phyloP scores from a whole-genome alignment of 192 early-diverging fungal species.

The Coemansia sp. region DNA sequence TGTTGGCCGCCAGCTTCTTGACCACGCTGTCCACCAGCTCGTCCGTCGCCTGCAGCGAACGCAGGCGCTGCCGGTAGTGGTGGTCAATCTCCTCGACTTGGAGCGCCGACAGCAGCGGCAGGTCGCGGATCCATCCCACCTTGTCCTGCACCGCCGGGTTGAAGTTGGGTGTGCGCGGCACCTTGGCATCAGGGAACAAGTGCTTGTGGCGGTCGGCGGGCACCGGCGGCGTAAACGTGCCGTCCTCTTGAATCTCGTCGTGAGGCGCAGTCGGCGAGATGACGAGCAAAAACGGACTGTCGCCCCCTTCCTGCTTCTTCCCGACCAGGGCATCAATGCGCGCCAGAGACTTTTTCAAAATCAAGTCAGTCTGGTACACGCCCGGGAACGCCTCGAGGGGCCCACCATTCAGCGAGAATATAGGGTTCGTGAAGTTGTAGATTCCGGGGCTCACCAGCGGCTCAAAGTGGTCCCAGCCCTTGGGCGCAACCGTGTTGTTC shows the following conservation, averaged over 20 bases:
- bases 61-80: constrained; percentile 59
- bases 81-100: constrained; percentile 55
- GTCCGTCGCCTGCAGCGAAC: constrained; percentile 65
- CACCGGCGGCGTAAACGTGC: constrained; percentile 55
- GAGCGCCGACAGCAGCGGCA: constrained; percentile 46
- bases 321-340: constrained; percentile 48
- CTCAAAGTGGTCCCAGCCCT: constrained; percentile 47
- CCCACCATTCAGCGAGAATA: constrained; percentile 64
- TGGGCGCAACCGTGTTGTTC: constrained; percentile 36
- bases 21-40: constrained; percentile 63
- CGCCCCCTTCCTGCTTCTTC: constrained; percentile 21
- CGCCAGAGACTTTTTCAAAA: constrained; percentile 55
- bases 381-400: constrained; percentile 54
- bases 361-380: constrained; percentile 61
- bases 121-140: constrained; percentile 54
- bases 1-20: constrained; percentile 53
- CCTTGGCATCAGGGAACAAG: constrained; percentile 59
- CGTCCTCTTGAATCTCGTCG: constrained; percentile 50
- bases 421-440: constrained; percentile 60
- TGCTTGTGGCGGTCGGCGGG: constrained; percentile 64
- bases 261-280: constrained; percentile 67
- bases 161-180: constrained; percentile 62
- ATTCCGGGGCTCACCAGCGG: constrained; percentile 61
- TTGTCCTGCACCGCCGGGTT: constrained; percentile 60
- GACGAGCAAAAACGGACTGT: constrained; percentile 54